These are phyloP conservation scores for Inonotus obliquus DNA, from an alignment of 1,284 basidiomycete species.

Conservation along the genomic window DNA sequence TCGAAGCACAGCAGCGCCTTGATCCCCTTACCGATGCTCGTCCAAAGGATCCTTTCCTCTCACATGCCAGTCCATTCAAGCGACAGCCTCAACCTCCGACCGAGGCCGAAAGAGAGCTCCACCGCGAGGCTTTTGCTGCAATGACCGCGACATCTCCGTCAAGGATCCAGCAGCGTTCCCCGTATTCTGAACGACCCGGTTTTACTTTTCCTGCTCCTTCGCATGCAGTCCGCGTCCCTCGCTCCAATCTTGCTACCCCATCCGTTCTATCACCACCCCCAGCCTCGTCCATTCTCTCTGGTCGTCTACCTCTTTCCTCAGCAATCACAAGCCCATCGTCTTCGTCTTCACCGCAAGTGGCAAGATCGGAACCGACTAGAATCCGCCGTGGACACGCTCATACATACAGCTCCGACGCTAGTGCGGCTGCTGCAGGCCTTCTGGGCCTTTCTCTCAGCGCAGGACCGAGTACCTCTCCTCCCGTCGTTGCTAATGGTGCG, in stretches of 20 bases:
- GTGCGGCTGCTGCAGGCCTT: constrained; percentile 4
- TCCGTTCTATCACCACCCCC: neutral
- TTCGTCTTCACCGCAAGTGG: neutral
- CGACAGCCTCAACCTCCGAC: neutral
- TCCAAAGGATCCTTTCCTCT: neutral
- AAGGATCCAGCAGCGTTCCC: neutral
- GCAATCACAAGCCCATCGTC: neutral
- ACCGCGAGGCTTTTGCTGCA: neutral
- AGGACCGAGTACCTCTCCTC: neutral
- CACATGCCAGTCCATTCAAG: neutral
- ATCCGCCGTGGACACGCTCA: neutral
- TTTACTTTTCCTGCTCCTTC: neutral
- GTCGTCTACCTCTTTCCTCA: neutral
- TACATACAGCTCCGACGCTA: neutral
- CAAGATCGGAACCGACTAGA: neutral
- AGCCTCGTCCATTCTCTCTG: neutral
- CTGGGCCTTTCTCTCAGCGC: neutral
- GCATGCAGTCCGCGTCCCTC: neutral
- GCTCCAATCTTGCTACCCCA: neutral
- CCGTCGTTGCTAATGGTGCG: neutral
- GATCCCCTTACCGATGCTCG: neutral
- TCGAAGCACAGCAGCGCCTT: neutral
- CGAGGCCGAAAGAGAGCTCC: neutral
- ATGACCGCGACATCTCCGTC: neutral
- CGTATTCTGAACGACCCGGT: neutral